Evolutionary conservation across 441 rosid species (phyloP).

Genomic region (Jatropha multifida): DNA sequence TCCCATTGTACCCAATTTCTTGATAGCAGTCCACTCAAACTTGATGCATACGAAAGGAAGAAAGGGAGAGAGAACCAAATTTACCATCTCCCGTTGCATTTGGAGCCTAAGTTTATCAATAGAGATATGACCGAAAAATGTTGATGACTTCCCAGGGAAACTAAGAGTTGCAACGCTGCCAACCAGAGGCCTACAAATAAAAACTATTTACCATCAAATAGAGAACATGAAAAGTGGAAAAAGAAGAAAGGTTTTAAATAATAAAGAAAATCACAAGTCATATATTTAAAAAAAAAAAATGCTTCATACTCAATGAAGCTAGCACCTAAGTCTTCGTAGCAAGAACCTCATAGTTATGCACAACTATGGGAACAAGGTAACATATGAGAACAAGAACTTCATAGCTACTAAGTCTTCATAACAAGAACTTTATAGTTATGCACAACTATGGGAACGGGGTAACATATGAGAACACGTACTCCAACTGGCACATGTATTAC

Average conservation of each 20-base stretch:
- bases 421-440: neutral
- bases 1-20: too few relatives aligned
- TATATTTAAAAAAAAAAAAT: neutral
- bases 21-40: neutral
- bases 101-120: conserved; percentile 46
- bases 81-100: conserved; percentile 60
- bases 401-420: neutral
- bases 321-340: neutral
- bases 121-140: conserved; percentile 66
- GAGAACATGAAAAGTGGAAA: neutral
- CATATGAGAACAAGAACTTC: neutral
- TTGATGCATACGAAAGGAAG: conserved; percentile 9
- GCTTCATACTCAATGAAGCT: neutral
- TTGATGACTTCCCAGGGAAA: conserved; percentile 47
- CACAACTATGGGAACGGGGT: neutral
- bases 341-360: neutral
- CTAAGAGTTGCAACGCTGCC: conserved; percentile 52
- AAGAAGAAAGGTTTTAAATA: neutral
- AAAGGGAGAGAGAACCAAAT: conserved; percentile 15
- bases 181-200: conserved; percentile 66
- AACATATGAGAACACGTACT: neutral
- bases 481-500: neutral
- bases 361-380: neutral
- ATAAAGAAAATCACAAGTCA: neutral
- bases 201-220: conserved; percentile 1